Evolutionary conservation across 495 filamentous ascomycete species (phyloP).

Genomic region (Lasiosphaeria miniovina): DNA sequence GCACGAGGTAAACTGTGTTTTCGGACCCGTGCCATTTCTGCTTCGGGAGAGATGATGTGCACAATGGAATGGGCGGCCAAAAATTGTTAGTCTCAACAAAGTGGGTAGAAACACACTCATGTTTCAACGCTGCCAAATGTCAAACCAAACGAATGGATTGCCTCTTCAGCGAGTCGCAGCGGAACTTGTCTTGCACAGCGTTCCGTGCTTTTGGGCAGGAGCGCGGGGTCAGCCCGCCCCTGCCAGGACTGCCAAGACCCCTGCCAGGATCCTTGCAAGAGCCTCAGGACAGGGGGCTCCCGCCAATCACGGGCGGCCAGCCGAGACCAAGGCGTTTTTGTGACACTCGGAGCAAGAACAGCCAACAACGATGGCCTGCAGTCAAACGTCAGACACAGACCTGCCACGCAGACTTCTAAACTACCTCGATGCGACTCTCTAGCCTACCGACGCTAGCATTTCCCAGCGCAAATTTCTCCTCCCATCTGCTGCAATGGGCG

Average conservation of each 20-base stretch:
- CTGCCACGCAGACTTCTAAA: slow-evolving; percentile 18
- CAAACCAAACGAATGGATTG: slow-evolving; percentile 33
- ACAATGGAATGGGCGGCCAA: neutral
- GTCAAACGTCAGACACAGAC: slow-evolving; percentile 35
- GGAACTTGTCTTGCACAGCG: neutral
- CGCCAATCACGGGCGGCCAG: slow-evolving; percentile 27
- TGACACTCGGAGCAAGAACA: slow-evolving; percentile 32
- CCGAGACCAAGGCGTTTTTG: slow-evolving; percentile 32
- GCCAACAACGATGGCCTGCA: slow-evolving; percentile 17
- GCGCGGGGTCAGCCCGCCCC: slow-evolving; percentile 11
- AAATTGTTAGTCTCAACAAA: slow-evolving; percentile 10
- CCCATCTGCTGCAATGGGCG: neutral
- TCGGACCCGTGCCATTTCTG: neutral
- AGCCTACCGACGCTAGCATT: slow-evolving; percentile 1
- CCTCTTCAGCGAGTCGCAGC: slow-evolving; percentile 9
- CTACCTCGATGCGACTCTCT: slow-evolving; percentile 22
- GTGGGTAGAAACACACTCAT: slow-evolving; percentile 30
- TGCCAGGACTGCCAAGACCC: slow-evolving; percentile 17
- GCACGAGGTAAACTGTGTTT: neutral
- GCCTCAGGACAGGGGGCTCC: slow-evolving; percentile 25
- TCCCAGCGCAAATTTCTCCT: neutral
- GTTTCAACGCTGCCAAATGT: slow-evolving; percentile 32
- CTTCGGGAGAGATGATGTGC: neutral
- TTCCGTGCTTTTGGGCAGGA: slow-evolving; percentile 8
- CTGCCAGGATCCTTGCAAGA: slow-evolving; percentile 22